Evolutionary conservation across 2,329 filamentous ascomycete species (phyloP), one percentile per base, ranked within the genome.

Genomic region (Alternaria rosae): DNA sequence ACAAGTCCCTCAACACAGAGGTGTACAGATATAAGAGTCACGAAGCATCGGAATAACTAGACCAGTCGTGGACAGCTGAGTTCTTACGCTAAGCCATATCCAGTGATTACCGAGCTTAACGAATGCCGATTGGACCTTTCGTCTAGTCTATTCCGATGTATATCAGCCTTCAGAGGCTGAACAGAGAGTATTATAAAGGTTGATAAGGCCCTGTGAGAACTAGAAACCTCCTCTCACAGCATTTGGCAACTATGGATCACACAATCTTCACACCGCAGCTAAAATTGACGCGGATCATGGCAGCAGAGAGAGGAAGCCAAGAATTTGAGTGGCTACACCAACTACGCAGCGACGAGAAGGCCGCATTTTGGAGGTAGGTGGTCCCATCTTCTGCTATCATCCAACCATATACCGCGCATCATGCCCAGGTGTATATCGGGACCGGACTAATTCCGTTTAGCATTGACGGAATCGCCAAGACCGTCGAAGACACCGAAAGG

Each of bases 311-410:
- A 57, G 75, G 72, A 51, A 76, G 74, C 63, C 62, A 64, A 20
- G 77, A 78, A 53, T 53, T 78, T n/a, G 67, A 68, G n/a, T 78
- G 76, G 76, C 25, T 77, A n/a, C 75, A 79, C 54, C 64, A 72
- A 59, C 15, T 79, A 13, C 64, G 70, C 21, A 79, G 72, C 45
- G 57, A 79, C 54, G 67, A 74, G 55, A 64, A 75, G 25, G 50
- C 68, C 26, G 74, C 68, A 26, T 69, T 61, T 58, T 78, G 76
- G 75, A 79, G 74, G 77, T 75, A 71, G 61, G 42, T 52, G 9
- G 21, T 30, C 11, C 9, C 13, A n/a, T 11, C 12, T 23, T 41
- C 6, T 15, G 12, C 45, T 38, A 11, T 5, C 12, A 20, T 7
- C 20, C 15, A 26, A 12, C 5, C 13, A 32, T 35, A 35, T 20